Conservation (phyloP, 371 early-diverging fungal genomes). For the Mortierella sp. region DNA sequence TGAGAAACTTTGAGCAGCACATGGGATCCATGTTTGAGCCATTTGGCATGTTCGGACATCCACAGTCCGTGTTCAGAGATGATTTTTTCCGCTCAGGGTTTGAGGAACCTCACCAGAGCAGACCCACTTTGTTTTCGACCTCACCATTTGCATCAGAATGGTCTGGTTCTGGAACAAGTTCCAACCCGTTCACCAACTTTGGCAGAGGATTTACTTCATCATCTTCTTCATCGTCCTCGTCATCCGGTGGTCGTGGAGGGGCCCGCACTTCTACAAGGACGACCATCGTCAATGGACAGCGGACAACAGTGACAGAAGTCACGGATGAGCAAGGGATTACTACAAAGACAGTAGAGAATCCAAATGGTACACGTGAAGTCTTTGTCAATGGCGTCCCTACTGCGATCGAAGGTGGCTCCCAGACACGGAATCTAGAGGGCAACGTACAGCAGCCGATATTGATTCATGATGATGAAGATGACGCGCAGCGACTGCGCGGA, state of each 20-base stretch:
- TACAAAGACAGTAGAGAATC: slow-evolving; percentile 34
- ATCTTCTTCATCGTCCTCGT: slow-evolving; percentile 22
- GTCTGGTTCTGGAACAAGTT: slow-evolving; percentile 20
- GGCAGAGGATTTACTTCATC: slow-evolving; percentile 4
- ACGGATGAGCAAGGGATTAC: slow-evolving; percentile 43
- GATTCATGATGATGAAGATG: slow-evolving; percentile 29
- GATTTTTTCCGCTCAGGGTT: slow-evolving; percentile 8
- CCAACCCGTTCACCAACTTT: slow-evolving; percentile 27
- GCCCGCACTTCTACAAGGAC: slow-evolving; percentile 32
- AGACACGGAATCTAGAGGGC: no score
- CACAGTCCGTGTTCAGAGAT: not conserved
- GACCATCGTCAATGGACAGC: slow-evolving; percentile 43
- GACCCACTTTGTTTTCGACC: slow-evolving; percentile 41
- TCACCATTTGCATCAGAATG: slow-evolving; percentile 32
- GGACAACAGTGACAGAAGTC: slow-evolving; percentile 45
- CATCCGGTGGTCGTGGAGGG: slow-evolving; percentile 20
- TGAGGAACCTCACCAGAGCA: not conserved
- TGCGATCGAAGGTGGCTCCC: slow-evolving; percentile 16
- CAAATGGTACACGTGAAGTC: slow-evolving; percentile 27
- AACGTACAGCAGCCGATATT: slow-evolving; percentile 27
- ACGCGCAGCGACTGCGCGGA: not conserved
- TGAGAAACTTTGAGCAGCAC: slow-evolving; percentile 18
- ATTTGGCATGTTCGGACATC: slow-evolving; percentile 8
- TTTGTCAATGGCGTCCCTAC: slow-evolving; percentile 34
- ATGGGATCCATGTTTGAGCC: slow-evolving; percentile 28